Base-by-base conservation (phyloP, 441 rosid genomes). In the Euphorbia corollata region DNA sequence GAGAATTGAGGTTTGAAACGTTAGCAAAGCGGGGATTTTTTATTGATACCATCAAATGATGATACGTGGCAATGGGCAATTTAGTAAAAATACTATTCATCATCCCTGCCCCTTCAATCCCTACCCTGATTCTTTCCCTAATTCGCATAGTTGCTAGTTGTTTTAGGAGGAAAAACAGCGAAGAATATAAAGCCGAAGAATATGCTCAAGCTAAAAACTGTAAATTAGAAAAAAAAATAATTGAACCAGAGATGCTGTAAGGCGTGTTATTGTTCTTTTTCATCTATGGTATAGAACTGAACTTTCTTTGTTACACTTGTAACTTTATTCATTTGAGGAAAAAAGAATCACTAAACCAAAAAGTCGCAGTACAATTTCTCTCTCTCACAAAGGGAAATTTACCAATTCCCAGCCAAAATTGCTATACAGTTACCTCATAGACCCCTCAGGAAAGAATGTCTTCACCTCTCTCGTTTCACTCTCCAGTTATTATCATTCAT, bases 401-500 rank as follows among this genome's bases (percentile, higher is more conserved):
- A 39, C 39, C 19, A 50, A 77, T 69, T 67, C 75, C 68, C 4
- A 65, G 63, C 32, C 62, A 69, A 73, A 78, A 76, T 60, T 36
- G 24, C 71, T 75, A 22, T 59, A 64, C 71, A 27, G 2, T 27
- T 27, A 55, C 61, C 24, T 83, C 71, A 78, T 53, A 70, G 73
- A 72, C 75, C 81, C 74, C 82, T 74, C 73, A 77, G 59, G 6
- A 77, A 73, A 27, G 85, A 74, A 73, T 77, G 87, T 71, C 79
- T 77, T 76, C 79, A 51, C 79, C 85, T 74, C 70, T 84, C 89
- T 6, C 77, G 71, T 74, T 86, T 87, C 77, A 73, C 63, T 80
- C 86, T 84, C 71, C 82, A 53, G 68, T 62, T 71, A 30, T 38
- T 75, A 34, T 82, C 86, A 64, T 75, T 92, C 20, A 73, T 69